Percentiles rank a stretch among this genome's conserved stretches.
Conservation (phyloP, 306 rosid genomes). For the Vigna angularis region DNA sequence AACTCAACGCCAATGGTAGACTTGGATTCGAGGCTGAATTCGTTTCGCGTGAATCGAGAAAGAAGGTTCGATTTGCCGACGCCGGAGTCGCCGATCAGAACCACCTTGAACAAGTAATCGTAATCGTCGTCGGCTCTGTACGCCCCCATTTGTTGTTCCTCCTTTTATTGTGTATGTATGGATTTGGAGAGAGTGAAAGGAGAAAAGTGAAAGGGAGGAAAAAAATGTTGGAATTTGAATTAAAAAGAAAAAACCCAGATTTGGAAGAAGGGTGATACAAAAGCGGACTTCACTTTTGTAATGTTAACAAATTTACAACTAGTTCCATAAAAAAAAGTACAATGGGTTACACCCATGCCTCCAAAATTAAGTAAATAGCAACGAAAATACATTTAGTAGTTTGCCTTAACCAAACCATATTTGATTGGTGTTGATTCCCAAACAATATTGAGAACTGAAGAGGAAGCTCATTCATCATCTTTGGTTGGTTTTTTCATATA, state of each 20-base stretch:
- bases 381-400: neutral
- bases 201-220: neutral
- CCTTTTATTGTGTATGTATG: neutral
- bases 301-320: neutral
- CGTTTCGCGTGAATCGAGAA: conserved; percentile 77
- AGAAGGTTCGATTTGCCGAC: conserved; percentile 85
- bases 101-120: conserved; percentile 88
- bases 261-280: conserved; percentile 21
- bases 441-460: too few species aligned
- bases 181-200: conserved; percentile 37
- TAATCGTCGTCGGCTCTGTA: conserved; percentile 88
- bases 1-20: conserved; percentile 94
- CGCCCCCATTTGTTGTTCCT: conserved; percentile 58
- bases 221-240: neutral
- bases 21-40: conserved; percentile 83
- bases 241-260: conserved; percentile 10
- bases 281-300: conserved; percentile 31
- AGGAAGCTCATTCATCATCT: too few species aligned
- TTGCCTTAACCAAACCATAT: too few species aligned
- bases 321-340: neutral
- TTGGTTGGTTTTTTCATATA: too few species aligned
- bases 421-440: too few species aligned
- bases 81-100: conserved; percentile 85
- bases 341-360: too few species aligned
- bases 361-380: neutral